A percentile compares a stretch with the other conserved stretches of the same genome.
Conservation (phyloP, 805 yeast species). For the Kregervanrija pseudodelftensis region DNA sequence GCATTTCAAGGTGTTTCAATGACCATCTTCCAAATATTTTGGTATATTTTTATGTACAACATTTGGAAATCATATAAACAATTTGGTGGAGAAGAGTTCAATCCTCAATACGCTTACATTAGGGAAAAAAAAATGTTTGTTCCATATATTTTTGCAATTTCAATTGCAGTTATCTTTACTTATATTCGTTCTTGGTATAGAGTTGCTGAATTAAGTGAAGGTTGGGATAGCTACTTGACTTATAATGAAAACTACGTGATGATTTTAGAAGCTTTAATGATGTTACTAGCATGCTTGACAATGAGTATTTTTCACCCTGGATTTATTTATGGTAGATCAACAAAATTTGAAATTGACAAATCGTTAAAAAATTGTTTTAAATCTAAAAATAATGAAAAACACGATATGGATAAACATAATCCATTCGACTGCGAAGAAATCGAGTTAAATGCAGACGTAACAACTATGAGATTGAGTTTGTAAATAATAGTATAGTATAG, state of each 20-base stretch:
- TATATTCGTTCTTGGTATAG: constrained; percentile 63
- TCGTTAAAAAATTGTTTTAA: no score
- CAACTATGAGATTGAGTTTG: no score
- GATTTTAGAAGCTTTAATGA: constrained; percentile 52
- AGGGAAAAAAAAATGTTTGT: constrained; percentile 18
- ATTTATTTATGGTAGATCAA: constrained; percentile 24
- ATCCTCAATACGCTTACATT: constrained; percentile 27
- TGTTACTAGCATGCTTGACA: constrained; percentile 37
- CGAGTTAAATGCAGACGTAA: no score
- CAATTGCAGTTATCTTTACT: constrained; percentile 29
- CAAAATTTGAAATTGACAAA: no score
- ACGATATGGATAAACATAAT: no score
- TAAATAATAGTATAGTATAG: no score
- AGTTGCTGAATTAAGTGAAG: constrained; percentile 59
- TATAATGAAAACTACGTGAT: constrained; percentile 49
- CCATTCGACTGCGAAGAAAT: no score
- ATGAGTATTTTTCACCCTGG: constrained; percentile 59
- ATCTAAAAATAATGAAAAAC: no score
- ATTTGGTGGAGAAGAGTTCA: constrained; percentile 25
- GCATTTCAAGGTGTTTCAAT: constrained; percentile 66
- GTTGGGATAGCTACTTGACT: constrained; percentile 63
- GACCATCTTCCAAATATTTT: constrained; percentile 45
- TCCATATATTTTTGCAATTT: not conserved
- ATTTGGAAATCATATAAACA: constrained; percentile 21
- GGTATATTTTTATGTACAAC: constrained; percentile 36